A percentile compares a stretch with the other conserved stretches of the same genome.
phyloP scores from a whole-genome alignment of 257 asterid species.

The Plantago ovata region DNA sequence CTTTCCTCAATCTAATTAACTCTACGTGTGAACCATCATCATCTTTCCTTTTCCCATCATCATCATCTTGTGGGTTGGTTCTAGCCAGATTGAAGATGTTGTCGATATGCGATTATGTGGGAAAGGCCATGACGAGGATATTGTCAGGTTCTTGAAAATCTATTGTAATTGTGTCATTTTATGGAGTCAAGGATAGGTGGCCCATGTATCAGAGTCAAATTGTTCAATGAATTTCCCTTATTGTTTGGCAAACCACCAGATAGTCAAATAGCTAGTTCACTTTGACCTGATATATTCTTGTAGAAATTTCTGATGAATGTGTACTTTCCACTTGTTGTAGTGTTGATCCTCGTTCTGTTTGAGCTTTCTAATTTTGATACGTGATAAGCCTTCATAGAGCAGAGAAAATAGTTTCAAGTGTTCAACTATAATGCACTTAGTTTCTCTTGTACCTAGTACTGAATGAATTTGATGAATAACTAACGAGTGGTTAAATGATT shows the following conservation, averaged over 20 bases:
- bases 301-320: slow-evolving; percentile 21
- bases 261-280: slow-evolving; percentile 32
- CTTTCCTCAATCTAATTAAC: too few species aligned
- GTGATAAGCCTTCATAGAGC: too few species aligned
- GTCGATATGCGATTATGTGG: slow-evolving; percentile 54
- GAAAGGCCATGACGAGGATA: slow-evolving; percentile 76
- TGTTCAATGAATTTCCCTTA: slow-evolving; percentile 75
- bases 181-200: slow-evolving; percentile 67
- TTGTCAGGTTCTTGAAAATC: slow-evolving; percentile 59
- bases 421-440: too few species aligned
- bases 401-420: too few species aligned
- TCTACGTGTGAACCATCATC: too few species aligned
- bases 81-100: slow-evolving; percentile 65
- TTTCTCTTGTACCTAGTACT: too few species aligned
- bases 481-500: too few species aligned
- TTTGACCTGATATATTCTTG: slow-evolving; percentile 20
- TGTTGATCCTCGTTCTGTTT: too few species aligned
- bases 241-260: slow-evolving; percentile 57
- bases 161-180: slow-evolving; percentile 63
- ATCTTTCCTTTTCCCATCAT: too few species aligned
- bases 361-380: too few species aligned
- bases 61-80: slow-evolving; percentile 47
- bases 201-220: slow-evolving; percentile 79
- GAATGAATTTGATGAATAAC: too few species aligned
- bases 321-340: too few species aligned